Percentiles rank a stretch among this genome's conserved stretches.
These are phyloP conservation scores for Aspergillus hortae DNA, from an alignment of 2,329 filamentous ascomycete genomes.

Conservation along the genomic window DNA sequence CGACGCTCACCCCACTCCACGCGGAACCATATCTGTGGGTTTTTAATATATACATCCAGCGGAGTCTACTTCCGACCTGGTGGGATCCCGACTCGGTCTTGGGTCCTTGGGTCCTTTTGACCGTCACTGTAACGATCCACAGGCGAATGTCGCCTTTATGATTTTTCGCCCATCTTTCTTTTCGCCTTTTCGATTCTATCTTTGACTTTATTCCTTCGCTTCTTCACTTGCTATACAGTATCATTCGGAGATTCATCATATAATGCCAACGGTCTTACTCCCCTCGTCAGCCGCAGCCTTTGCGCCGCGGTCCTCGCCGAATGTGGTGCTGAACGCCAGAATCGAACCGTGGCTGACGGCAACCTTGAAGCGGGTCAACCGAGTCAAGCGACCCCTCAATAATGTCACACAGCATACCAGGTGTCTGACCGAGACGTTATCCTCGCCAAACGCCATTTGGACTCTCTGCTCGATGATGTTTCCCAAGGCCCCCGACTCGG, in stretches of 20 bases:
- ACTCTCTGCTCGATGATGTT: slow-evolving; percentile 90
- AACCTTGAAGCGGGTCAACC: slow-evolving; percentile 94
- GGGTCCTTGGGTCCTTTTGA: background rate
- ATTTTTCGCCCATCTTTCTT: slow-evolving; percentile 44
- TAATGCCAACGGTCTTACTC: slow-evolving; percentile 88
- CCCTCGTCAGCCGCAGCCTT: slow-evolving; percentile 96
- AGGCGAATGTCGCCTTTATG: slow-evolving; percentile 40
- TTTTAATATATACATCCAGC: slow-evolving; percentile 8
- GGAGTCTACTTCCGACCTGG: slow-evolving; percentile 2
- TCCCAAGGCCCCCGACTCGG: slow-evolving; percentile 79
- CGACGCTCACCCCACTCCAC: slow-evolving; percentile 8
- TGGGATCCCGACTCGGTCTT: slow-evolving; percentile 1
- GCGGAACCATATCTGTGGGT: slow-evolving; percentile 5
- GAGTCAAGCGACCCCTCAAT: slow-evolving; percentile 94
- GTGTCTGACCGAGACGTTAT: slow-evolving; percentile 92
- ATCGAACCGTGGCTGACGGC: slow-evolving; percentile 96
- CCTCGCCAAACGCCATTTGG: slow-evolving; percentile 88
- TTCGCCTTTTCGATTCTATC: slow-evolving; percentile 27
- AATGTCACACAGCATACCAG: slow-evolving; percentile 92
- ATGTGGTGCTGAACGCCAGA: slow-evolving; percentile 88
- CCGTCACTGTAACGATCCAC: slow-evolving; percentile 21
- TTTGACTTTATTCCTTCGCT: slow-evolving; percentile 44
- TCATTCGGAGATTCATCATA: slow-evolving; percentile 43
- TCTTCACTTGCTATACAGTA: slow-evolving; percentile 23
- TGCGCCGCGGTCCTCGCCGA: slow-evolving; percentile 88